These are phyloP conservation scores for Ophiostoma sp. DNA, from an alignment of 2,329 filamentous ascomycete species.

Conservation along the genomic window DNA sequence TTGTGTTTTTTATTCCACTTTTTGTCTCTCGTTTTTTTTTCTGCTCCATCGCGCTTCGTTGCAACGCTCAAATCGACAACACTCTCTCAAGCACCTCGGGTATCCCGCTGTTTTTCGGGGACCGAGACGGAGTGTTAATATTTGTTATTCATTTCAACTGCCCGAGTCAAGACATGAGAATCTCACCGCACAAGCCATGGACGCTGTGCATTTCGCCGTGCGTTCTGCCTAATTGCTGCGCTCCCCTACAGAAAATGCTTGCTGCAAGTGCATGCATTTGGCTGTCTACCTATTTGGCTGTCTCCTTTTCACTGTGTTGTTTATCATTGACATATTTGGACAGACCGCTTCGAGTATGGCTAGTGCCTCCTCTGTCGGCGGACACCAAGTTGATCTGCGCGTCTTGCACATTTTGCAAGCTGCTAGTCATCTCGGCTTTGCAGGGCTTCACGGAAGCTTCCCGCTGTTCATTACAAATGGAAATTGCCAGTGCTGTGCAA, in stretches of 20 bases:
- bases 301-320: not conserved
- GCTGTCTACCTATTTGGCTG: not conserved
- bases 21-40: not conserved
- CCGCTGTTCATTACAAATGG: not conserved
- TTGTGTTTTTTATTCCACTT: not conserved
- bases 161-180: not conserved
- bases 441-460: conserved; percentile 5
- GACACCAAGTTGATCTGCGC: not conserved
- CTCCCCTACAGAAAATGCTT: not conserved
- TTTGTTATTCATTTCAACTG: not conserved
- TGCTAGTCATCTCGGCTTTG: not conserved
- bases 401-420: not conserved
- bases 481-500: not conserved
- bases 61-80: not conserved
- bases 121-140: not conserved
- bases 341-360: not conserved
- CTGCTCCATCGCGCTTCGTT: not conserved
- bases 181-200: not conserved
- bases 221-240: not conserved
- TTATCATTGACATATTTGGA: not conserved
- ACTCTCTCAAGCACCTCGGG: conserved; percentile 1
- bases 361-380: not conserved
- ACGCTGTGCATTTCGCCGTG: not conserved
- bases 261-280: not conserved
- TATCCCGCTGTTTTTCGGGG: not conserved